Percentiles rank a stretch among this genome's conserved stretches.
These are phyloP conservation scores for Pseudocohnilembus persalinus DNA, from an alignment of 169 alveolate species.

Conservation along the genomic window DNA sequence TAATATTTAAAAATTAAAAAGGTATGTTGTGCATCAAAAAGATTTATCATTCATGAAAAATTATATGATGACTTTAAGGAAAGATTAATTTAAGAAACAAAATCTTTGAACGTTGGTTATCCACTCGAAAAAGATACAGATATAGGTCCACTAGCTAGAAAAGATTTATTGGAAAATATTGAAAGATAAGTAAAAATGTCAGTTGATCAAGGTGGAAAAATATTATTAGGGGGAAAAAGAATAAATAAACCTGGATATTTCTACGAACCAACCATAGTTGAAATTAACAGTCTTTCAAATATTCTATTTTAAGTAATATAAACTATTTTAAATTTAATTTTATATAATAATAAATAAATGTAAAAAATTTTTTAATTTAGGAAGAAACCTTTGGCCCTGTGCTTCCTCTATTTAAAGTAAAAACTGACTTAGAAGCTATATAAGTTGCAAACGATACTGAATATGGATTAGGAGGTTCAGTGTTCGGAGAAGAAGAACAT, in stretches of 20 bases:
- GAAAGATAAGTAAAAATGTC: constrained; percentile 38
- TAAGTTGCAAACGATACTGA: constrained; percentile 50
- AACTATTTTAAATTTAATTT: no score
- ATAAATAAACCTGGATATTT: background rate
- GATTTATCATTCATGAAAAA: constrained; percentile 49
- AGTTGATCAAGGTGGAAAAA: constrained; percentile 46
- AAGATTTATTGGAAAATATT: constrained; percentile 35
- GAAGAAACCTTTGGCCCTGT: constrained; percentile 76
- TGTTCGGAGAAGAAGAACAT: constrained; percentile 34
- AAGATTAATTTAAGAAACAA: constrained; percentile 20
- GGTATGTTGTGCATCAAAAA: constrained; percentile 61
- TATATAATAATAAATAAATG: background rate
- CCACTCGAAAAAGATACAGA: constrained; percentile 45
- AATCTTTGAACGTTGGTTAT: constrained; percentile 44
- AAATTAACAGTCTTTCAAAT: constrained; percentile 32
- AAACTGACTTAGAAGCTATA: constrained; percentile 50
- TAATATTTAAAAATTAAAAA: constrained; percentile 31
- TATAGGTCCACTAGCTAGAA: constrained; percentile 64
- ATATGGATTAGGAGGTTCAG: constrained; percentile 61
- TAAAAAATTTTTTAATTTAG: constrained; percentile 10
- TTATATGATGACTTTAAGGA: constrained; percentile 52
- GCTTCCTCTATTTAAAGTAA: constrained; percentile 34
- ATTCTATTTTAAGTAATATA: background rate
- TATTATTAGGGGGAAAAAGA: constrained; percentile 50
- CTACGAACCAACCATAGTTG: constrained; percentile 44